Conservation (phyloP, 2,329 filamentous ascomycete species). For the Talaromyces sp. region DNA sequence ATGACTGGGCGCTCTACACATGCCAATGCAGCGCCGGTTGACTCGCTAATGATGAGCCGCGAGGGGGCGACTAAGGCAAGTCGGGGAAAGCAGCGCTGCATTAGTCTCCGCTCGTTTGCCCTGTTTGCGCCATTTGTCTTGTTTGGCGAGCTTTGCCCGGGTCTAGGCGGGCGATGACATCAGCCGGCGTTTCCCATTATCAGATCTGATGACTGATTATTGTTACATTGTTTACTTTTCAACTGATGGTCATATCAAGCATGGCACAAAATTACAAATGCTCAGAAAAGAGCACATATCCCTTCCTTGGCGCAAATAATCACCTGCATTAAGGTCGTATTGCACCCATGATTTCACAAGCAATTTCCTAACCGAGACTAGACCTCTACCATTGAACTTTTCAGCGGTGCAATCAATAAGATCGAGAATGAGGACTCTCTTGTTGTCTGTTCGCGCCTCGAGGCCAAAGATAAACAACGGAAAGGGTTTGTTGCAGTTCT, state of each 20-base stretch:
- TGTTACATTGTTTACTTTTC: too few species aligned
- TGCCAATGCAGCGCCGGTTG: not conserved
- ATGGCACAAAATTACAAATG: not conserved
- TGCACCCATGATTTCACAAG: conserved; percentile 6
- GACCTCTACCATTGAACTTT: not conserved
- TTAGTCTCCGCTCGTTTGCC: not conserved
- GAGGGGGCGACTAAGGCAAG: not conserved
- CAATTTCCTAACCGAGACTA: not conserved
- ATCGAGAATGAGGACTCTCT: not conserved
- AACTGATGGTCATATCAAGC: not conserved
- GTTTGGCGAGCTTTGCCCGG: not conserved
- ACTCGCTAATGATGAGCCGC: not conserved
- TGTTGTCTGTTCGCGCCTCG: not conserved
- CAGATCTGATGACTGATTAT: too few species aligned
- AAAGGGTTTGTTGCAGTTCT: conserved; percentile 5
- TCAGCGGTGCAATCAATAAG: not conserved
- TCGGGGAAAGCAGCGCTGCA: not conserved
- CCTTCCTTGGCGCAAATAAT: not conserved
- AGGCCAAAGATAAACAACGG: conserved; percentile 2
- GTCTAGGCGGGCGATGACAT: not conserved
- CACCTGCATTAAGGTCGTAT: not conserved
- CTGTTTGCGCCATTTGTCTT: not conserved
- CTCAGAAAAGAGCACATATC: not conserved
- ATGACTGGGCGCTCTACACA: not conserved
- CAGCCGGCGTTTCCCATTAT: not conserved